A percentile compares a stretch with the other conserved stretches of the same genome.
Conservation (phyloP, 2,329 filamentous ascomycete genomes). For the Aspergillus ustus region DNA sequence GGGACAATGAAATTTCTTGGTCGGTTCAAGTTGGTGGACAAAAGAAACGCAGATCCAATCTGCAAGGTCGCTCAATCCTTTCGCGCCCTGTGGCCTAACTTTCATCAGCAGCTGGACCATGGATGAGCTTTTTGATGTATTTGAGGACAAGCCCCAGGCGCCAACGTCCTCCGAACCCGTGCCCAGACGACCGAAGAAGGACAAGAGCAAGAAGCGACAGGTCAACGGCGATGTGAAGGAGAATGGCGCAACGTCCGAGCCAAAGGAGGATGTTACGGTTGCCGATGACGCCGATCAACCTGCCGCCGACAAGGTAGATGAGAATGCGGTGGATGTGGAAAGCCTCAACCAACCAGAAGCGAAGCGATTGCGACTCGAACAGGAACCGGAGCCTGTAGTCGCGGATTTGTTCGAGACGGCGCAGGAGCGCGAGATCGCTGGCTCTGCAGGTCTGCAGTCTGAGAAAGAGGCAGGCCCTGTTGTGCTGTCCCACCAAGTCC, state of each 20-base stretch:
- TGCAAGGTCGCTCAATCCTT: slow-evolving; percentile 23
- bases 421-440: slow-evolving; percentile 86
- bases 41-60: slow-evolving; percentile 22
- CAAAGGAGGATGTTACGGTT: slow-evolving; percentile 29
- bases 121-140: slow-evolving; percentile 84
- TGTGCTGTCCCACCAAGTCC: slow-evolving; percentile 93
- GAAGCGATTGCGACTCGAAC: slow-evolving; percentile 57
- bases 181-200: slow-evolving; percentile 52
- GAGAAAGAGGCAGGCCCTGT: slow-evolving; percentile 68
- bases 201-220: slow-evolving; percentile 82
- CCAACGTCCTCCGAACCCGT: slow-evolving; percentile 34
- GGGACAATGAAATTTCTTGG: slow-evolving; percentile 41
- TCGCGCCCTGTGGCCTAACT: slow-evolving; percentile 22
- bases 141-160: slow-evolving; percentile 68
- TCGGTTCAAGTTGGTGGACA: slow-evolving; percentile 18
- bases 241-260: slow-evolving; percentile 38
- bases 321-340: slow-evolving; percentile 24
- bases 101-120: slow-evolving; percentile 48
- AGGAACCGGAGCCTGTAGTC: slow-evolving; percentile 77
- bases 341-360: slow-evolving; percentile 46
- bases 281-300: slow-evolving; percentile 27
- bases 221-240: slow-evolving; percentile 77
- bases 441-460: slow-evolving; percentile 70
- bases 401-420: slow-evolving; percentile 95
- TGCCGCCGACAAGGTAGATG: slow-evolving; percentile 21